Evolutionary conservation across 306 rosid genomes (phyloP).

Genomic region (Geum urbanum): DNA sequence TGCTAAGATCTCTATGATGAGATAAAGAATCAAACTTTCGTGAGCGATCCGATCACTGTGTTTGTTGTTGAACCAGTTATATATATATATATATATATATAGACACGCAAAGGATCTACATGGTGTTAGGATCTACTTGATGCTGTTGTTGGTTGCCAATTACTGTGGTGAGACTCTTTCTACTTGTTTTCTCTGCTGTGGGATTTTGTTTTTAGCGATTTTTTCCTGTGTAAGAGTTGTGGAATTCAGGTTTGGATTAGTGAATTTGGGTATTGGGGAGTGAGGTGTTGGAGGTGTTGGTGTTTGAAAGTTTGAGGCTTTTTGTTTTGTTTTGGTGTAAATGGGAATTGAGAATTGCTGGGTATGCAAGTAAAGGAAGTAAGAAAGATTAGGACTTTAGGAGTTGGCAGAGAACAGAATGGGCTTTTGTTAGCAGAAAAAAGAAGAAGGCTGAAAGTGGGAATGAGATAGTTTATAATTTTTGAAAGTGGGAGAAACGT

Average conservation of each 20-base stretch:
- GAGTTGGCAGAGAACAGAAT: constrained; percentile 18
- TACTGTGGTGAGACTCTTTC: constrained; percentile 19
- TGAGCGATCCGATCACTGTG: constrained; percentile 4
- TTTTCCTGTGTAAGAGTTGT: neutral
- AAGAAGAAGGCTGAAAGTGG: neutral
- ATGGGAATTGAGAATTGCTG: constrained; percentile 24
- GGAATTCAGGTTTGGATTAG: neutral
- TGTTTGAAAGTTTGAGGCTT: constrained; percentile 9
- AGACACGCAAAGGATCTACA: constrained; percentile 5
- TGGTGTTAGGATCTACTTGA: constrained; percentile 13
- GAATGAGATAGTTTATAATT: constrained; percentile 12
- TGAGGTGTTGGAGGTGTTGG: neutral
- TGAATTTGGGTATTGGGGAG: neutral
- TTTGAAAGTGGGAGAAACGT: constrained; percentile 7
- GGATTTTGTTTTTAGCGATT: neutral
- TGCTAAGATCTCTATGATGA: constrained; percentile 8
- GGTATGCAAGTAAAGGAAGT: constrained; percentile 10
- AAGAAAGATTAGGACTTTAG: neutral
- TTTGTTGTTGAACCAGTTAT: neutral
- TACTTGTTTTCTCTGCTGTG: constrained; percentile 3
- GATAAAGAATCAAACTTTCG: constrained; percentile 1
- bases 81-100: neutral
- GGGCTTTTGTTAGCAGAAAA: neutral
- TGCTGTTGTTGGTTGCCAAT: constrained; percentile 15
- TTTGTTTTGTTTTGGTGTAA: constrained; percentile 8